A percentile compares a stretch with the other conserved stretches of the same genome.
These are phyloP conservation scores for Euclidium syriacum DNA, from an alignment of 345 rosid genomes.

Conservation along the genomic window DNA sequence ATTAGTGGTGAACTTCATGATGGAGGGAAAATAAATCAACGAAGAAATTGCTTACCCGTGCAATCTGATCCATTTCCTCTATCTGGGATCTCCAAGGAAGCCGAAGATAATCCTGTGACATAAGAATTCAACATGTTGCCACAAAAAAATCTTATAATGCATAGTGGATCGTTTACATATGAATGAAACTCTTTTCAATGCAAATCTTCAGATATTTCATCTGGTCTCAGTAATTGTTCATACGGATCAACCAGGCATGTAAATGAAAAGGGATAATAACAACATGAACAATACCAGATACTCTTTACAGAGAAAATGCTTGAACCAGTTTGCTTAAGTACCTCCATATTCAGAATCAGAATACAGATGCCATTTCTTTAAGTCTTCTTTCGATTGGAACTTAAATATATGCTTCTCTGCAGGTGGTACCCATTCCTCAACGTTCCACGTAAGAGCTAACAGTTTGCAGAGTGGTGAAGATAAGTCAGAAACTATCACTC, in stretches of 20 bases:
- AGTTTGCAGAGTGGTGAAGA: conserved; percentile 15
- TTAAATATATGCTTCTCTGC: conserved; percentile 61
- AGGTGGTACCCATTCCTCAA: conserved; percentile 88
- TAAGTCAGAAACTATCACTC: conserved; percentile 3
- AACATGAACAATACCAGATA: neutral
- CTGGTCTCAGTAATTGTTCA: neutral
- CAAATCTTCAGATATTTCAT: neutral
- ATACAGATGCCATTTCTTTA: conserved; percentile 90
- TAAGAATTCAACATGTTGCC: conserved; percentile 2
- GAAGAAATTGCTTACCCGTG: conserved; percentile 24
- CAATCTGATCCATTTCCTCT: conserved; percentile 51
- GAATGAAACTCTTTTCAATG: neutral
- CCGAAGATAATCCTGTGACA: conserved; percentile 78
- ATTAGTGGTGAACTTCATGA: neutral
- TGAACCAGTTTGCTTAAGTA: conserved; percentile 27
- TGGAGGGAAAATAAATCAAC: neutral
- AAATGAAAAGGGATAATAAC: neutral
- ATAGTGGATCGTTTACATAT: neutral
- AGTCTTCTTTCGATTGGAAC: conserved; percentile 75
- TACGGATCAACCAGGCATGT: neutral
- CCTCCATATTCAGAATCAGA: conserved; percentile 98
- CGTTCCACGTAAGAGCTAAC: conserved; percentile 79
- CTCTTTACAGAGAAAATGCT: neutral
- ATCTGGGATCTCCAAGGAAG: conserved; percentile 72
- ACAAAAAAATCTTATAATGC: neutral